Percentiles rank a stretch among this genome's conserved stretches.
Conservation (phyloP, 2,329 filamentous ascomycete genomes). For the Colletotrichum cereale region DNA sequence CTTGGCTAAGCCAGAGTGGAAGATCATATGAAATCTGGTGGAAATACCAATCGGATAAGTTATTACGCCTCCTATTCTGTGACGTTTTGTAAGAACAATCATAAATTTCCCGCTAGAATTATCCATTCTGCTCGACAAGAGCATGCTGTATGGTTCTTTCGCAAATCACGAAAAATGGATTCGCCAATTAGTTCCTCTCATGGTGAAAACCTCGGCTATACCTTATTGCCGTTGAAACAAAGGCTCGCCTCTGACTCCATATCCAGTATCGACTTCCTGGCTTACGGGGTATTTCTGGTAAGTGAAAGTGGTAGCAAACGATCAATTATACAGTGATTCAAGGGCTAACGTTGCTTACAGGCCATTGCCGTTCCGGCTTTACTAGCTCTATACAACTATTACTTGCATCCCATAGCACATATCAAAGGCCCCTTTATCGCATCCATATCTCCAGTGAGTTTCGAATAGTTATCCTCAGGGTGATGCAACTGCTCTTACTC, state of each 20-base stretch:
- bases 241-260: neutral
- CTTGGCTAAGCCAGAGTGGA: too few relatives aligned
- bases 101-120: too few relatives aligned
- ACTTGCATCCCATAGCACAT: slow-evolving; percentile 15
- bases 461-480: neutral
- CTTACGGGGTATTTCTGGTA: neutral
- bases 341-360: neutral
- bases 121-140: too few relatives aligned
- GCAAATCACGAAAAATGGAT: too few relatives aligned
- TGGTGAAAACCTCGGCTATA: neutral
- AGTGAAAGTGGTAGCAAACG: neutral
- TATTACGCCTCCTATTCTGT: too few relatives aligned
- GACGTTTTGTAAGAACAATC: too few relatives aligned
- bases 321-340: neutral
- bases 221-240: neutral
- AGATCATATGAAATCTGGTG: too few relatives aligned
- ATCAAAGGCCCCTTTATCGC: slow-evolving; percentile 19
- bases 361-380: neutral
- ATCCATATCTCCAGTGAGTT: slow-evolving; percentile 2
- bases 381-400: slow-evolving; percentile 17
- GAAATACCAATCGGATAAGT: too few relatives aligned
- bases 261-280: neutral
- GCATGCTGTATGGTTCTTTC: too few relatives aligned
- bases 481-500: neutral
- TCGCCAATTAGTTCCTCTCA: too few relatives aligned